phyloP scores from a whole-genome alignment of 305 asterid species.

The Fraxinus ornus region DNA sequence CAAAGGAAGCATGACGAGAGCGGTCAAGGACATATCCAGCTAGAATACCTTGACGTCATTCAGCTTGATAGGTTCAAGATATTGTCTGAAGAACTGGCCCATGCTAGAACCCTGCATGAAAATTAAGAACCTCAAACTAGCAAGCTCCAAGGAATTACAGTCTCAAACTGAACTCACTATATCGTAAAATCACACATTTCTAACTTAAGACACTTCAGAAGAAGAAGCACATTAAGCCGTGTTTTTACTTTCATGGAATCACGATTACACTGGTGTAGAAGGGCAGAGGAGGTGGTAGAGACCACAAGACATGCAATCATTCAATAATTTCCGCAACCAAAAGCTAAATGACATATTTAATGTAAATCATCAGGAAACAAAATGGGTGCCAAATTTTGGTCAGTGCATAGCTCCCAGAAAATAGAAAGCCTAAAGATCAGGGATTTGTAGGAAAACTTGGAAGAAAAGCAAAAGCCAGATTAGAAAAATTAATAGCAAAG shows the following conservation, averaged over 20 bases:
- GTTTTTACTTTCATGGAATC: background rate
- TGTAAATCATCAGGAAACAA: background rate
- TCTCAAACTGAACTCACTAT: background rate
- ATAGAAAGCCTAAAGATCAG: background rate
- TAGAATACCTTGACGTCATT: slow-evolving; percentile 74
- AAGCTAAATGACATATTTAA: slow-evolving; percentile 1
- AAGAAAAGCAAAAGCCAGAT: background rate
- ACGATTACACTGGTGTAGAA: background rate
- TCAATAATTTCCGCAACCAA: background rate
- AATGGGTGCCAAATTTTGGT: background rate
- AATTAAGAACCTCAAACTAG: slow-evolving; percentile 22
- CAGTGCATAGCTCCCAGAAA: background rate
- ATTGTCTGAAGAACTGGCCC: slow-evolving; percentile 93
- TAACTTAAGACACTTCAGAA: background rate
- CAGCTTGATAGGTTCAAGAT: slow-evolving; percentile 93
- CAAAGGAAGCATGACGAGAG: slow-evolving; percentile 23
- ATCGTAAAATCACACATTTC: background rate
- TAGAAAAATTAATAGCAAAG: background rate
- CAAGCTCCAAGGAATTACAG: slow-evolving; percentile 12
- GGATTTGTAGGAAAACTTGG: background rate
- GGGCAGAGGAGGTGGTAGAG: background rate
- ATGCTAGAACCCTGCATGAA: slow-evolving; percentile 80
- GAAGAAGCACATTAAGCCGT: background rate
- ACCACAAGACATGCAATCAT: background rate
- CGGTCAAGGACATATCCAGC: slow-evolving; percentile 12